Evolutionary conservation across 345 rosid species (phyloP).

Genomic region (Dipteronia sinensis): DNA sequence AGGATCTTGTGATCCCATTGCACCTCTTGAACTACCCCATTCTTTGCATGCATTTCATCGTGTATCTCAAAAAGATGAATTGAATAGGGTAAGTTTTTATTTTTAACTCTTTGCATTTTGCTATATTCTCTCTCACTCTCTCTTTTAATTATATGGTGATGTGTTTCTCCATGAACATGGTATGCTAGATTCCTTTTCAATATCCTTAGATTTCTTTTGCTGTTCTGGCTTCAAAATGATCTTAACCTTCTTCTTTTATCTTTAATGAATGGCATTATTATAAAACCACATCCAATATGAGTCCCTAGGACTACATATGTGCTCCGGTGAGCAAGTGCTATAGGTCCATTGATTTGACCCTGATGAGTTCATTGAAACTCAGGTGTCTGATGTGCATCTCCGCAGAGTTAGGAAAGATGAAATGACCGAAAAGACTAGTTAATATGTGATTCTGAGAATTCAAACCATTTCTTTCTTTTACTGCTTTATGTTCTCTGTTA

Average conservation of each 20-base stretch:
- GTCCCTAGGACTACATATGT: not conserved
- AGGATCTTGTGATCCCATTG: constrained; percentile 65
- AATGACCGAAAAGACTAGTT: not conserved
- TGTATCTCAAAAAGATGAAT: constrained; percentile 44
- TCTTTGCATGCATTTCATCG: constrained; percentile 75
- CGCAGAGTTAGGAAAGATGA: not conserved
- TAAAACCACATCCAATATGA: not conserved
- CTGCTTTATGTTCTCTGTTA: constrained; percentile 3
- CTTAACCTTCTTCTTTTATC: not conserved
- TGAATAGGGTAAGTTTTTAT: constrained; percentile 43
- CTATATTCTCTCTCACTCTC: no score
- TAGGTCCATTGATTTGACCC: not conserved
- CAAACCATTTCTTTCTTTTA: not conserved
- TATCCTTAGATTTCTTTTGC: not conserved
- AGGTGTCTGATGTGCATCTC: not conserved
- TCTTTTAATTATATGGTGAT: not conserved
- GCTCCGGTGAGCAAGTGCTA: not conserved
- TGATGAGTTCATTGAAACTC: not conserved
- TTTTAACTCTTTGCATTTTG: no score
- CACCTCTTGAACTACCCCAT: constrained; percentile 75
- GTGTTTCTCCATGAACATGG: not conserved
- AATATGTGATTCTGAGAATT: not conserved
- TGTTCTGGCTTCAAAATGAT: not conserved
- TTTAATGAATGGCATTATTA: not conserved
- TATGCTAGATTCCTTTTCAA: not conserved